Percentiles rank a stretch among this genome's conserved stretches.
These are phyloP conservation scores for Diaporthe citriasiana DNA, from an alignment of 2,329 filamentous ascomycete genomes.

Conservation along the genomic window DNA sequence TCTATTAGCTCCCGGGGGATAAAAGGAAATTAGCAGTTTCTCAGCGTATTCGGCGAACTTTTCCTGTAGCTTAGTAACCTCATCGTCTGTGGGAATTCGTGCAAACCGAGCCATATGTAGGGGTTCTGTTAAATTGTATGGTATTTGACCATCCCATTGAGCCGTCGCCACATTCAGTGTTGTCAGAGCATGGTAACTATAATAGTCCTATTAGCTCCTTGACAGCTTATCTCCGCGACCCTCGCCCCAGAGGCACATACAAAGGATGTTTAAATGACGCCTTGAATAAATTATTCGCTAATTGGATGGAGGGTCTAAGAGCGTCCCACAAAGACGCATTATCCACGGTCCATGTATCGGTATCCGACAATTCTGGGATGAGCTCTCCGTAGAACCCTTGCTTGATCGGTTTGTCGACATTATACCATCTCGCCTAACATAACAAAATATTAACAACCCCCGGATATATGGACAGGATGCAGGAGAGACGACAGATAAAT, in stretches of 20 bases:
- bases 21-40: background rate
- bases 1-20: background rate
- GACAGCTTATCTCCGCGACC: background rate
- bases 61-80: background rate
- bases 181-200: background rate
- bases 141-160: background rate
- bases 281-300: background rate
- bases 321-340: background rate
- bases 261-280: background rate
- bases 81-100: background rate
- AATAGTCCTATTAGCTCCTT: background rate
- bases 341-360: background rate
- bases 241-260: background rate
- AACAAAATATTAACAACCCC: background rate
- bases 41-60: background rate
- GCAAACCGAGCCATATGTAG: background rate
- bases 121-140: background rate
- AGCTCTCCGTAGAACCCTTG: background rate
- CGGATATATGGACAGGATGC: accelerated
- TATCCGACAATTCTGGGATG: background rate
- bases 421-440: background rate
- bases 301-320: background rate
- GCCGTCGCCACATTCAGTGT: accelerated
- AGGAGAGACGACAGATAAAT: too few species aligned
- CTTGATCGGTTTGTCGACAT: background rate